These are phyloP conservation scores for Corylus americana DNA, from an alignment of 306 rosid genomes.

Conservation along the genomic window DNA sequence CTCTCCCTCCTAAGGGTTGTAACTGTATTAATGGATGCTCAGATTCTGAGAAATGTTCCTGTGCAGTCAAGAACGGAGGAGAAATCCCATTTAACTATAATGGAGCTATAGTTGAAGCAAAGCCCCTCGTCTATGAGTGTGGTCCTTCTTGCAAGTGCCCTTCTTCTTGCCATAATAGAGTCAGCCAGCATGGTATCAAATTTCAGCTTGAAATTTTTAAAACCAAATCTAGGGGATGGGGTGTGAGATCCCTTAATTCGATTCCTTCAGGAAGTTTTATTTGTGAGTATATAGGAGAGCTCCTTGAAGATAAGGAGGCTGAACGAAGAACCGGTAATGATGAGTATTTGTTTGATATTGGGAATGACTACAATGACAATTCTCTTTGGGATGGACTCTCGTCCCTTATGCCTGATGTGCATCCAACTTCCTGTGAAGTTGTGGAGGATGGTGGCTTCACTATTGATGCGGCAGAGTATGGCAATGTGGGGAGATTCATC, in stretches of 20 bases:
- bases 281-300: constrained; percentile 91
- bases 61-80: constrained; percentile 80
- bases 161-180: constrained; percentile 77
- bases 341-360: constrained; percentile 91
- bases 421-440: constrained; percentile 42
- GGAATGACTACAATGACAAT: constrained; percentile 55
- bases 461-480: constrained; percentile 75
- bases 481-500: constrained; percentile 88
- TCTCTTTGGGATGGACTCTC: constrained; percentile 76
- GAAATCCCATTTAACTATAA: constrained; percentile 81
- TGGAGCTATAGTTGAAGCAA: constrained; percentile 83
- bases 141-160: constrained; percentile 82
- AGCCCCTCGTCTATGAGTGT: constrained; percentile 88
- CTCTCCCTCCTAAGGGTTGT: constrained; percentile 60
- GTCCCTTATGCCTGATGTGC: constrained; percentile 55
- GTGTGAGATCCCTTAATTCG: constrained; percentile 87
- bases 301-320: constrained; percentile 85
- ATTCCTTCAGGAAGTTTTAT: constrained; percentile 91
- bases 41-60: constrained; percentile 65
- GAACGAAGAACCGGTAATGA: constrained; percentile 82
- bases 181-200: constrained; percentile 74
- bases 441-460: constrained; percentile 71
- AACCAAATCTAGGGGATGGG: constrained; percentile 87
- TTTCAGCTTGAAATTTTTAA: constrained; percentile 86
- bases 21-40: constrained; percentile 73